A percentile compares a stretch with the other conserved stretches of the same genome.
Conservation (phyloP, 2,329 filamentous ascomycete genomes). For the Chrysosporium keratinophilum region DNA sequence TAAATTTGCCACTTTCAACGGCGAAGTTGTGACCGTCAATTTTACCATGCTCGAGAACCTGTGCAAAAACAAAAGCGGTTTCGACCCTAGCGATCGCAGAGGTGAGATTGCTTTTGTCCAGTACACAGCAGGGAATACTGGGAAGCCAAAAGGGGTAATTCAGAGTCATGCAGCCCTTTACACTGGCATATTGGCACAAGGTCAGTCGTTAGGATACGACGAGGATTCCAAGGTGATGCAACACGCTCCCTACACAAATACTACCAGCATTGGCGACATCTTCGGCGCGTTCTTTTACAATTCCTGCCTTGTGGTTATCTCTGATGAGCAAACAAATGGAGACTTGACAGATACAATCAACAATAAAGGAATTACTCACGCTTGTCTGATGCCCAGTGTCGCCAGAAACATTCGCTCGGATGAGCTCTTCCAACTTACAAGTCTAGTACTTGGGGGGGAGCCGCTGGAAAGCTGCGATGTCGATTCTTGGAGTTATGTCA, state of each 20-base stretch:
- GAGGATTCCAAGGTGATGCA: slow-evolving; percentile 49
- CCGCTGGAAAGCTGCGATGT: slow-evolving; percentile 14
- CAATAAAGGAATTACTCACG: slow-evolving; percentile 31
- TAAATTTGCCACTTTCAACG: too few relatives aligned
- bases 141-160: slow-evolving; percentile 8
- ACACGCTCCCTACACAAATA: slow-evolving; percentile 23
- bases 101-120: too few relatives aligned
- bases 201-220: slow-evolving; percentile 16
- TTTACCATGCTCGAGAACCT: too few relatives aligned
- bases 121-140: slow-evolving; percentile 49
- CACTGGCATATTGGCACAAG: slow-evolving; percentile 44
- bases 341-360: neutral
- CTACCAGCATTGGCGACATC: slow-evolving; percentile 54
- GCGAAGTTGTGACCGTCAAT: too few relatives aligned
- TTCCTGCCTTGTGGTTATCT: slow-evolving; percentile 34
- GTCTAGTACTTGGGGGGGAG: slow-evolving; percentile 27
- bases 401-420: slow-evolving; percentile 33
- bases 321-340: slow-evolving; percentile 17
- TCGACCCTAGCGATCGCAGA: too few relatives aligned
- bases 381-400: slow-evolving; percentile 47
- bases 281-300: too few relatives aligned
- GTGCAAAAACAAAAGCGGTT: too few relatives aligned
- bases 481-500: slow-evolving; percentile 21
- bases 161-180: neutral
- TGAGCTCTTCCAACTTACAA: slow-evolving; percentile 31